These are phyloP conservation scores for Metarhizium brunneum DNA, from an alignment of 2,329 filamentous ascomycete species.

Conservation along the genomic window DNA sequence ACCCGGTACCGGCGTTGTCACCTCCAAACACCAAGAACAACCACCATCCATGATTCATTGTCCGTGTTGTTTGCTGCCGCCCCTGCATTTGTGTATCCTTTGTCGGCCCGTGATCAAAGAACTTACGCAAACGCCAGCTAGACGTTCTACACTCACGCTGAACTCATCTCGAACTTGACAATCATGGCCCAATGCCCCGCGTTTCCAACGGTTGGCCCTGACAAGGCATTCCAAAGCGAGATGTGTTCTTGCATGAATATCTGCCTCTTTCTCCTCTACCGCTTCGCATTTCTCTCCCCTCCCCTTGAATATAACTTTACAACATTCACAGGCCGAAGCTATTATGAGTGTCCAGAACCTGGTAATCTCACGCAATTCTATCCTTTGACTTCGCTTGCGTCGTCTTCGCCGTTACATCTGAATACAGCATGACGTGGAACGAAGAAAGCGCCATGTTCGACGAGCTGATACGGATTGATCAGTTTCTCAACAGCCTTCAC, in stretches of 20 bases:
- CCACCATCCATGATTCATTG: background rate
- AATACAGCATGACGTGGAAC: background rate
- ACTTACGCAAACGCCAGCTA: background rate
- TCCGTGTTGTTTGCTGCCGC: background rate
- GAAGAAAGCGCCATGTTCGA: background rate
- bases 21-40: background rate
- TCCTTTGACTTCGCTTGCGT: background rate
- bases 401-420: background rate
- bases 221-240: no score
- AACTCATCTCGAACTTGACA: background rate
- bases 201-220: background rate
- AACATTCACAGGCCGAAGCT: no score
- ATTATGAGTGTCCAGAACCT: no score
- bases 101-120: background rate
- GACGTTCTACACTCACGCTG: background rate
- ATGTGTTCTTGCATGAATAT: no score
- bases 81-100: background rate
- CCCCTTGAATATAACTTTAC: no score
- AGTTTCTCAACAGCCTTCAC: background rate
- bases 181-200: background rate
- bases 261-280: background rate
- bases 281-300: background rate
- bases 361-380: background rate
- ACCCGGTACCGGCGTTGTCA: no score
- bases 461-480: background rate